phyloP scores from a whole-genome alignment of 2,329 filamentous ascomycete species.

The Fusarium marasasianum region DNA sequence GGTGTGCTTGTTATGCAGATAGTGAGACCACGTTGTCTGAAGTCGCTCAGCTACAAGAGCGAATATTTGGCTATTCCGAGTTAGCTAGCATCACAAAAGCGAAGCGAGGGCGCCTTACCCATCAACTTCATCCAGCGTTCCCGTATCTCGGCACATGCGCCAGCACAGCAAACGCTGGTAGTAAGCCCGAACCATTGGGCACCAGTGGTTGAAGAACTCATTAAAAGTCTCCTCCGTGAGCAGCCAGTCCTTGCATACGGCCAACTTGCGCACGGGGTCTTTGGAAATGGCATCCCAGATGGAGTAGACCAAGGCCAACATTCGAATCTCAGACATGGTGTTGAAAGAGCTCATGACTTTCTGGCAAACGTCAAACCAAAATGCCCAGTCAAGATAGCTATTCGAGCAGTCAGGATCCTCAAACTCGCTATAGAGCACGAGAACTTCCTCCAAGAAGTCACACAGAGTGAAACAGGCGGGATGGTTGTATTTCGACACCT shows the following conservation, averaged over 20 bases:
- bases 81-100: slow-evolving; percentile 37
- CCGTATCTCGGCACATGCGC: slow-evolving; percentile 82
- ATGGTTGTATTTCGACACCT: slow-evolving; percentile 83
- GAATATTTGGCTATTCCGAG: slow-evolving; percentile 70
- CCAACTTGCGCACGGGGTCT: slow-evolving; percentile 72
- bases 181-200: slow-evolving; percentile 92
- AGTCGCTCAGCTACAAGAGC: slow-evolving; percentile 73
- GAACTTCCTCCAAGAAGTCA: slow-evolving; percentile 86
- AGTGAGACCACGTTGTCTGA: slow-evolving; percentile 79
- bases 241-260: slow-evolving; percentile 78
- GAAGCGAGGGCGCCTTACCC: slow-evolving; percentile 60
- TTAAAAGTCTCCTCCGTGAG: slow-evolving; percentile 80
- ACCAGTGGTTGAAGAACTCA: slow-evolving; percentile 91
- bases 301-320: slow-evolving; percentile 83
- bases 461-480: slow-evolving; percentile 89
- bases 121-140: slow-evolving; percentile 71
- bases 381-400: slow-evolving; percentile 76
- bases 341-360: slow-evolving; percentile 85
- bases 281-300: slow-evolving; percentile 79
- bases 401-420: slow-evolving; percentile 53
- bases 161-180: slow-evolving; percentile 92
- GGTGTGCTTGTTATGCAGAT: slow-evolving; percentile 76
- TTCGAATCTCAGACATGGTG: slow-evolving; percentile 87
- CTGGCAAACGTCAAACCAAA: slow-evolving; percentile 85
- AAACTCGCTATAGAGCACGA: slow-evolving; percentile 67